Evolutionary conservation across 176 grass and related monocot genomes (phyloP).

Genomic region (Tuctoria greenei): DNA sequence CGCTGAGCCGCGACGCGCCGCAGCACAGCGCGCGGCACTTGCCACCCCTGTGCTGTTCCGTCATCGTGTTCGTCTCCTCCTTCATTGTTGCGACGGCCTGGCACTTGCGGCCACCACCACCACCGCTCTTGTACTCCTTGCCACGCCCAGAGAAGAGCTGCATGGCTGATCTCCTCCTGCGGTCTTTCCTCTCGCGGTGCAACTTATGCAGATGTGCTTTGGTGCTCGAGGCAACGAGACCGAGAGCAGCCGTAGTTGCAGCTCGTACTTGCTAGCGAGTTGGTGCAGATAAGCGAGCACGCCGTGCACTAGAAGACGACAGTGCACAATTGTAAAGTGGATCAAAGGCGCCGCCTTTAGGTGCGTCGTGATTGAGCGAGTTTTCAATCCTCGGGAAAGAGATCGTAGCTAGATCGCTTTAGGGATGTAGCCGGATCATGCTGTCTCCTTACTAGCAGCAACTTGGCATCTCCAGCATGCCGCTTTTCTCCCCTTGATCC

Average conservation of each 20-base stretch:
- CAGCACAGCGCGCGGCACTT: slow-evolving; percentile 68
- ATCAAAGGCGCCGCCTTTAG: slow-evolving; percentile 42
- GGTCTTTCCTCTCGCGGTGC: background rate
- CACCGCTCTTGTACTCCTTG: slow-evolving; percentile 39
- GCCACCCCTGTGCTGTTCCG: slow-evolving; percentile 28
- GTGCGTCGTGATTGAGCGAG: slow-evolving; percentile 5
- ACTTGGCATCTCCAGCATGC: slow-evolving; percentile 35
- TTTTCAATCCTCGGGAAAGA: slow-evolving; percentile 39
- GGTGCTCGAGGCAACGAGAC: background rate
- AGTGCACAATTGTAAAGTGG: slow-evolving; percentile 48
- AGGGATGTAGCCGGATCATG: slow-evolving; percentile 57
- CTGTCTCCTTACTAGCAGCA: slow-evolving; percentile 48
- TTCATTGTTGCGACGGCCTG: background rate
- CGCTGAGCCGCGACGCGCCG: slow-evolving; percentile 52
- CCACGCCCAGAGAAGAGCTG: slow-evolving; percentile 48
- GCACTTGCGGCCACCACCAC: slow-evolving; percentile 6
- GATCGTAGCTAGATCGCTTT: slow-evolving; percentile 37
- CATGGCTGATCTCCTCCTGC: slow-evolving; percentile 3
- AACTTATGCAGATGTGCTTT: background rate
- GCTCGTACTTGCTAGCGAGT: background rate
- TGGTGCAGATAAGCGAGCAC: background rate
- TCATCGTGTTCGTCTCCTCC: background rate
- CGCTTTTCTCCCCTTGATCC: slow-evolving; percentile 12
- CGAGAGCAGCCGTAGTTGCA: background rate
- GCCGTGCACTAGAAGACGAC: slow-evolving; percentile 31